Percentiles rank a stretch among this genome's conserved stretches.
Conservation (phyloP, 768 basidiomycete genomes). For the Kwoniella europaea region DNA sequence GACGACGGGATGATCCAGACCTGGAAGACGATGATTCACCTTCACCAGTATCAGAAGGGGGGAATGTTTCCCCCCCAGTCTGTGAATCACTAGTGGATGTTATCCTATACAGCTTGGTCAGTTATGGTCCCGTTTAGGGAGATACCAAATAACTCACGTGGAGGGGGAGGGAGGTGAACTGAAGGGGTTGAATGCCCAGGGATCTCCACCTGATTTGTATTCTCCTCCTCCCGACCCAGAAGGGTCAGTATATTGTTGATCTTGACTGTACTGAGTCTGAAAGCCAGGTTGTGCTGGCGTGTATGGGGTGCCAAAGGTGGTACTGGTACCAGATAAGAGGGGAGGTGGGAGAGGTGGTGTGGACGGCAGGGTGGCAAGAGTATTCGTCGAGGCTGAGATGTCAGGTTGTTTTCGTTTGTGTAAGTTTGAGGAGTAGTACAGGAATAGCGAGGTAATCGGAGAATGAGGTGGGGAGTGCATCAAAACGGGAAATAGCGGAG, state of each 20-base stretch:
- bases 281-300: conserved; percentile 22
- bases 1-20: conserved; percentile 43
- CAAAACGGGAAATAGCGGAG: neutral
- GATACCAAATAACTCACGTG: conserved; percentile 35
- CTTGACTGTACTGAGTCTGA: conserved; percentile 20
- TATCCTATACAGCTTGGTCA: conserved; percentile 28
- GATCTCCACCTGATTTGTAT: conserved; percentile 14
- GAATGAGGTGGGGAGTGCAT: neutral
- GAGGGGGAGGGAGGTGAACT: conserved; percentile 49
- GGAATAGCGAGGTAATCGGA: conserved; percentile 3
- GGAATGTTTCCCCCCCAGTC: conserved; percentile 47
- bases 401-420: neutral
- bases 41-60: conserved; percentile 39
- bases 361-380: conserved; percentile 32
- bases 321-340: conserved; percentile 2
- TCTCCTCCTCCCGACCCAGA: conserved; percentile 26
- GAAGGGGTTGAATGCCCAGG: conserved; percentile 29
- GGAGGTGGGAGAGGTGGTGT: conserved; percentile 35
- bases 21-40: conserved; percentile 30
- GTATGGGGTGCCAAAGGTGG: conserved; percentile 23
- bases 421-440: neutral
- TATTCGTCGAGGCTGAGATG: conserved; percentile 34
- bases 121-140: neutral
- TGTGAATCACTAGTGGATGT: conserved; percentile 43
- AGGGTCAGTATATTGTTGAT: conserved; percentile 12